A percentile compares a stretch with the other conserved stretches of the same genome.
Conservation (phyloP, 306 rosid species). For the Malus fusca region DNA sequence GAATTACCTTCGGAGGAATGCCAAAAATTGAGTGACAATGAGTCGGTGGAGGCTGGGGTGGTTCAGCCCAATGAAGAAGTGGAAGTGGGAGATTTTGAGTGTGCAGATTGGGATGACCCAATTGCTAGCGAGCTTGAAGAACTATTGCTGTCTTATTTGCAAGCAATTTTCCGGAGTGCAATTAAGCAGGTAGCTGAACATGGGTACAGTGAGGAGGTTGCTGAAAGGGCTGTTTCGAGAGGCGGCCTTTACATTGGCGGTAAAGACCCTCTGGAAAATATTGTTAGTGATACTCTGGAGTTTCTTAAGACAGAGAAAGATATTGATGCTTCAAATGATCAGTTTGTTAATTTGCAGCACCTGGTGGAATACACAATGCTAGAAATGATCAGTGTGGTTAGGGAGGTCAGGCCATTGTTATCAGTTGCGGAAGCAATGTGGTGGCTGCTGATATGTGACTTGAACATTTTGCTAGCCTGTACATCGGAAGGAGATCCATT, state of each 20-base stretch:
- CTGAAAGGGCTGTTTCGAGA: slow-evolving; percentile 36
- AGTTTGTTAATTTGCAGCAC: slow-evolving; percentile 39
- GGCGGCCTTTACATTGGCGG: slow-evolving; percentile 32
- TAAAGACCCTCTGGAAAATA: slow-evolving; percentile 36
- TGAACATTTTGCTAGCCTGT: slow-evolving; percentile 54
- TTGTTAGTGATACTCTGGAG: slow-evolving; percentile 29
- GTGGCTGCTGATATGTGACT: slow-evolving; percentile 51
- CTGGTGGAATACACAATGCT: slow-evolving; percentile 41
- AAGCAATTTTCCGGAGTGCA: slow-evolving; percentile 37
- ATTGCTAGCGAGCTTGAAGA: slow-evolving; percentile 42
- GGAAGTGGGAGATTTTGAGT: slow-evolving; percentile 13
- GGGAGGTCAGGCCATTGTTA: slow-evolving; percentile 51
- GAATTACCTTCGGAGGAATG: slow-evolving; percentile 1
- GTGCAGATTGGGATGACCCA: slow-evolving; percentile 51
- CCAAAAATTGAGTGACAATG: slow-evolving; percentile 7
- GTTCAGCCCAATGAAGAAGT: slow-evolving; percentile 16
- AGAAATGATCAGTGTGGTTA: slow-evolving; percentile 55
- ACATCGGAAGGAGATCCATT: slow-evolving; percentile 23
- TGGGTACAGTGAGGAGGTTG: slow-evolving; percentile 42
- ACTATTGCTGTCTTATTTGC: slow-evolving; percentile 37
- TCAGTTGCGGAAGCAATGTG: slow-evolving; percentile 66
- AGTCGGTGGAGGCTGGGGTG: neutral
- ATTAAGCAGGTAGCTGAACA: slow-evolving; percentile 28
- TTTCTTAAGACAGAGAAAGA: slow-evolving; percentile 25
- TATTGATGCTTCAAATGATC: neutral